These are phyloP conservation scores for Ceratocystis colombiana DNA, from an alignment of 2,329 filamentous ascomycete genomes.

Conservation along the genomic window DNA sequence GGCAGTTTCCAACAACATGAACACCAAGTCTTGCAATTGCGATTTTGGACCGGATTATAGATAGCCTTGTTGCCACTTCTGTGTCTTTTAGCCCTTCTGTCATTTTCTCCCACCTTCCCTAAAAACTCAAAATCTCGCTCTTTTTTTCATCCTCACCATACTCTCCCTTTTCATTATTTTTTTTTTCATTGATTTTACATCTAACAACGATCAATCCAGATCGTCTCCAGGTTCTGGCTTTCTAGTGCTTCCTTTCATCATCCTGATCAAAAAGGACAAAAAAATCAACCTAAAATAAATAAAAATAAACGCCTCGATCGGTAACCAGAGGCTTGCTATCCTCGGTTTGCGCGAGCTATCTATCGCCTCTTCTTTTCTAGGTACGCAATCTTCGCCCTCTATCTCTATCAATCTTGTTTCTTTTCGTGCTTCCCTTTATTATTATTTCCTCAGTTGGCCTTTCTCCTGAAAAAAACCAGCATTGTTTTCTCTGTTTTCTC, in stretches of 20 bases:
- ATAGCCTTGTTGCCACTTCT: conserved; percentile 3
- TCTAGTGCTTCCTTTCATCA: neutral
- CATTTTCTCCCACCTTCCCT: neutral
- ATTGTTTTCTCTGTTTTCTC: conserved; percentile 14
- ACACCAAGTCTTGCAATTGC: conserved; percentile 1
- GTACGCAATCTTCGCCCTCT: conserved; percentile 5
- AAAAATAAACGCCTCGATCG: neutral
- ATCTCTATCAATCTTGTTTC: neutral
- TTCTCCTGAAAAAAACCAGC: neutral
- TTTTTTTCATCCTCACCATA: neutral
- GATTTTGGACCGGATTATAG: neutral
- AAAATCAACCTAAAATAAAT: neutral
- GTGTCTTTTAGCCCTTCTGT: neutral
- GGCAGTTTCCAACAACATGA: neutral
- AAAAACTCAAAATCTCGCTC: neutral
- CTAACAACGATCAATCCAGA: neutral
- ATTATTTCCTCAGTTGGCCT: neutral
- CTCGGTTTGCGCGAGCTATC: conserved; percentile 1
- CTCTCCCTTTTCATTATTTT: neutral
- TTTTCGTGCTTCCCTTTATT: conserved; percentile 10
- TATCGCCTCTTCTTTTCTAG: conserved; percentile 9
- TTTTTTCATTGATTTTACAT: neutral
- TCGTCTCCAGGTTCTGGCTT: neutral
- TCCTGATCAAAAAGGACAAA: neutral
- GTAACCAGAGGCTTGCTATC: neutral